Conservation (phyloP, 106 monocot species). For the Chionographis japonica region DNA sequence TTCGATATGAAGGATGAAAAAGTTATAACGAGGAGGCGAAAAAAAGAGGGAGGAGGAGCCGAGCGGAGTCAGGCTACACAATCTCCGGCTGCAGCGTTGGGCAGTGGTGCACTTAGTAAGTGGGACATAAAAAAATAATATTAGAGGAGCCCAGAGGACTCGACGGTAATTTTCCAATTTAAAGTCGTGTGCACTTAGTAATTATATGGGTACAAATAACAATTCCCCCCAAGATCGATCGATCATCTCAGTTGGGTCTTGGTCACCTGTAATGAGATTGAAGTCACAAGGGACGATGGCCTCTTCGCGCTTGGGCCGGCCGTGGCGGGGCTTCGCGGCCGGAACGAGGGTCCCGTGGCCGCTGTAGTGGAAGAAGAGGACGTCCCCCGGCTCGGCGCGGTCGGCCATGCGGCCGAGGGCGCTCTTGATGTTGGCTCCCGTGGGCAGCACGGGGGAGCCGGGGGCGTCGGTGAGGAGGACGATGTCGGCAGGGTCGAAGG, state of each 20-base stretch:
- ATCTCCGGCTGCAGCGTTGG: no score
- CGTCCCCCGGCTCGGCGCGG: constrained; percentile 46
- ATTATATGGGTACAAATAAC: no score
- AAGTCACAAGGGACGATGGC: constrained; percentile 80
- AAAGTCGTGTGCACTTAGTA: no score
- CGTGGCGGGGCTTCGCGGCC: constrained; percentile 12
- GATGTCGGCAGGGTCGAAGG: constrained; percentile 42
- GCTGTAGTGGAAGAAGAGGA: constrained; percentile 82
- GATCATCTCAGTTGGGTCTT: neutral
- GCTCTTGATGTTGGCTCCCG: constrained; percentile 51
- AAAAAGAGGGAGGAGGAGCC: no score
- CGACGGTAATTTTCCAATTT: no score
- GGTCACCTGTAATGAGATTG: constrained; percentile 70
- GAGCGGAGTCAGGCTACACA: no score
- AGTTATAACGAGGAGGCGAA: no score
- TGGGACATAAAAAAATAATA: no score
- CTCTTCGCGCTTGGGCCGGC: constrained; percentile 32
- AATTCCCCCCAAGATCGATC: neutral
- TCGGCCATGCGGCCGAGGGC: constrained; percentile 36
- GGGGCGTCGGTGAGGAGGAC: constrained; percentile 49
- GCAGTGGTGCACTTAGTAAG: no score
- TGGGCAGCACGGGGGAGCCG: constrained; percentile 32
- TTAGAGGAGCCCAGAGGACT: no score
- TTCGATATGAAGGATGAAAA: no score
- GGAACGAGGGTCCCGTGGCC: constrained; percentile 79